phyloP scores from a whole-genome alignment of 2,329 filamentous ascomycete species.

The Colletotrichum sidae region DNA sequence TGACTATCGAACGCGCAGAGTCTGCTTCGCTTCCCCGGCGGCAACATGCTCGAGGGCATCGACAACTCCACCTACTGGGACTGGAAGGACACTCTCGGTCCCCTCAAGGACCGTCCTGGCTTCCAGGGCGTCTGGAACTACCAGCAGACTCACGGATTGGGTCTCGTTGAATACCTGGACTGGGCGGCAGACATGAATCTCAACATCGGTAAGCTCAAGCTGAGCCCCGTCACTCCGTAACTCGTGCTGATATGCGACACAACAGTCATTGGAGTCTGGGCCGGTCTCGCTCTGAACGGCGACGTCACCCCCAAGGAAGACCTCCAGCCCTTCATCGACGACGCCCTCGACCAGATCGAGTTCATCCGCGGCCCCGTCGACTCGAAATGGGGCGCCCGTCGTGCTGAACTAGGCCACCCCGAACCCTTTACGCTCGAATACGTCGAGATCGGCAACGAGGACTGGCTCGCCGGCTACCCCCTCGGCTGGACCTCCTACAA shows the following conservation, averaged over 20 bases:
- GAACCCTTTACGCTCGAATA: slow-evolving; percentile 70
- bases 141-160: slow-evolving; percentile 71
- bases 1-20: slow-evolving; percentile 37
- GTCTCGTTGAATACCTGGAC: slow-evolving; percentile 71
- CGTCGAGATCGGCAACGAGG: slow-evolving; percentile 77
- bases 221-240: neutral
- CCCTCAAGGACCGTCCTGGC: slow-evolving; percentile 65
- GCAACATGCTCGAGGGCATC: slow-evolving; percentile 69
- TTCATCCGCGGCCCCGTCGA: slow-evolving; percentile 67
- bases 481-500: slow-evolving; percentile 60
- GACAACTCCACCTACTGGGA: slow-evolving; percentile 59
- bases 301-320: slow-evolving; percentile 62
- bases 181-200: slow-evolving; percentile 71
- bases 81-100: slow-evolving; percentile 66
- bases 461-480: slow-evolving; percentile 66
- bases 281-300: slow-evolving; percentile 66
- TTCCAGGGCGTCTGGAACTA: slow-evolving; percentile 69
- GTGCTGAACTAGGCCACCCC: slow-evolving; percentile 70
- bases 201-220: slow-evolving; percentile 53
- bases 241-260: slow-evolving; percentile 11
- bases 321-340: slow-evolving; percentile 67
- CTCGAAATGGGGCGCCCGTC: slow-evolving; percentile 67
- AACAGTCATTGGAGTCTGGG: slow-evolving; percentile 67
- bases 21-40: slow-evolving; percentile 75
- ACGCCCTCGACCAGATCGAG: slow-evolving; percentile 72